Conservation (phyloP, 2,329 filamentous ascomycete genomes). For the Magnaporthales sp. region DNA sequence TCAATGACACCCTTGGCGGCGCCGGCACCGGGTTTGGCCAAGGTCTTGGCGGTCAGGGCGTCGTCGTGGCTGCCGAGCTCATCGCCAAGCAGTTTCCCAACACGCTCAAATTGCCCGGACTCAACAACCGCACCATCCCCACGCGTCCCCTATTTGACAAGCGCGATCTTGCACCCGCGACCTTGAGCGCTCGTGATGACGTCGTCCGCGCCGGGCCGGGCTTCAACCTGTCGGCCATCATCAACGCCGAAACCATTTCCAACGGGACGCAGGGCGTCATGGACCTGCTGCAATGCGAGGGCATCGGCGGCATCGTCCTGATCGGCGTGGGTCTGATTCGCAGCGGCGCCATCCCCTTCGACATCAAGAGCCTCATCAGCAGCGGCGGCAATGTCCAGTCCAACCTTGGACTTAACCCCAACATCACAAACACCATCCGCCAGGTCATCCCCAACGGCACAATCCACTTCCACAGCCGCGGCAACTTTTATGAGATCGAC, state of each 20-base stretch:
- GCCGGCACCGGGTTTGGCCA: slow-evolving; percentile 25
- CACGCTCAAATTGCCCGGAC: slow-evolving; percentile 4
- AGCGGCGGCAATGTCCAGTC: background rate
- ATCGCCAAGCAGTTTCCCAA: slow-evolving; percentile 12
- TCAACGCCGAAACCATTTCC: slow-evolving; percentile 21
- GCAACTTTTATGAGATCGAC: slow-evolving; percentile 19
- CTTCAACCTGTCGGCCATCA: slow-evolving; percentile 18
- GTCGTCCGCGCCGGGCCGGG: slow-evolving; percentile 3
- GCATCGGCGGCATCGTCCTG: slow-evolving; percentile 22
- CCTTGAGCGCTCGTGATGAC: background rate
- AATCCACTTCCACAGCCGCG: slow-evolving; percentile 17
- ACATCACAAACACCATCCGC: slow-evolving; percentile 10
- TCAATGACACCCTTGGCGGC: slow-evolving; percentile 25
- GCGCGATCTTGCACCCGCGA: background rate
- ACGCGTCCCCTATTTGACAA: background rate
- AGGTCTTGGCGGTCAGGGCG: slow-evolving; percentile 23
- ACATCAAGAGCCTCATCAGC: background rate
- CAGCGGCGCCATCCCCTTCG: slow-evolving; percentile 8
- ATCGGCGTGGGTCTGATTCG: slow-evolving; percentile 16
- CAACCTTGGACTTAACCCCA: background rate
- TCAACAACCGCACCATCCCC: background rate
- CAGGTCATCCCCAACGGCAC: slow-evolving; percentile 17
- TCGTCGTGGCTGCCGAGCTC: slow-evolving; percentile 20
- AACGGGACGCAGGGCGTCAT: slow-evolving; percentile 19
- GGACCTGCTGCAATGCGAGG: slow-evolving; percentile 22